Percentiles rank a stretch among this genome's conserved stretches.
Evolutionary conservation across 148 eudicot species (phyloP).

Genomic region (Vaccinium myrtillus): DNA sequence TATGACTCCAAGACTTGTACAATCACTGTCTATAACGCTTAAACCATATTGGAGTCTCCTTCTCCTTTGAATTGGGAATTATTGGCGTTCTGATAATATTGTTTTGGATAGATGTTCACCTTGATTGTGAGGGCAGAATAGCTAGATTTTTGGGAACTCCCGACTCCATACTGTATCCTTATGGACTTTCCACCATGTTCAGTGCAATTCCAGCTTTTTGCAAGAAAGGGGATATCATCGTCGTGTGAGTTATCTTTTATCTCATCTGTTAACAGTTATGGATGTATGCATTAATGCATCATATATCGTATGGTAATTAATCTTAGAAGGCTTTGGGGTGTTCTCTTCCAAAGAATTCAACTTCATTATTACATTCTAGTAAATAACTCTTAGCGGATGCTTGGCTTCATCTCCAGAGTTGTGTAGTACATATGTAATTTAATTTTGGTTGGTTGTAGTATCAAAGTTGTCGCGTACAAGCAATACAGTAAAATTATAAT

Average conservation of each 20-base stretch:
- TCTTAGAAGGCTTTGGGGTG: conserved; percentile 3
- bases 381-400: not conserved
- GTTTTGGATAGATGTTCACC: conserved; percentile 74
- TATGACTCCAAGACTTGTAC: conserved; percentile 24
- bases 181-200: conserved; percentile 96
- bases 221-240: conserved; percentile 86
- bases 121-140: conserved; percentile 93
- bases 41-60: not conserved
- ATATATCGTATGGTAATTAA: not conserved
- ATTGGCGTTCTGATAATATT: not conserved
- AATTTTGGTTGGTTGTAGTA: conserved; percentile 10
- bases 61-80: not conserved
- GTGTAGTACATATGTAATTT: not conserved
- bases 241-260: conserved; percentile 65
- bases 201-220: conserved; percentile 97
- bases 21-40: not conserved
- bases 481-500: not conserved
- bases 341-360: not conserved
- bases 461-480: not conserved
- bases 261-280: not conserved
- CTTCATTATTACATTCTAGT: not conserved
- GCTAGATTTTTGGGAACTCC: conserved; percentile 89
- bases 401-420: not conserved
- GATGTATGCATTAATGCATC: not conserved
- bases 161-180: conserved; percentile 89